Evolutionary conservation across 495 filamentous ascomycete genomes (phyloP), one percentile per base, ranked within the genome.

Genomic region (Niebla homalea): DNA sequence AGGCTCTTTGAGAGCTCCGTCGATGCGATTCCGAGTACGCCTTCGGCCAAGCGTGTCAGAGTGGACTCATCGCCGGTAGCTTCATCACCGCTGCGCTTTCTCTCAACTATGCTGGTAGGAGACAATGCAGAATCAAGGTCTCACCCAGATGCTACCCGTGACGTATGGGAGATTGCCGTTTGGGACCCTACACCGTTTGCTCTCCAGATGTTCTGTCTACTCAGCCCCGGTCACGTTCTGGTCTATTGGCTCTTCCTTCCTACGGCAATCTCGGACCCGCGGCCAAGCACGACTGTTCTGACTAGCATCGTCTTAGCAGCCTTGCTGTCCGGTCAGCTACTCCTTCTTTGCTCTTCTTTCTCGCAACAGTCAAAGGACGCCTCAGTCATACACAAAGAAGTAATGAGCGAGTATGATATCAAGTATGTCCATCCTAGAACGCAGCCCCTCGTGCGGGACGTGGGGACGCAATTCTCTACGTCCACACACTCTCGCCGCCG

Each of bases 381-480:
- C 1, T 73, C 79, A 0, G 67, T 97, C 23, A 84, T 97, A 46
- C 84, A 92, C 46, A 89, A 84, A 54, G 87, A 95, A 64, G 89
- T 98, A 6, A 67, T 96, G 68, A 80, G 87, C 61, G 92, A 98
- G 67, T 98, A 98, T 65, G 87, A 98, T 64, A 84, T 79, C 43
- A 97, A 97, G 71, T 94, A 78, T 54, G 92, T 98, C 2, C 87
- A 93, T 61, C 92, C 93, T 10, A 73, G 81, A n/a, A 77, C 93
- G 8, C 83, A 90, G 51, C 81, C 78, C 10, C 72, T 83, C 16
- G 81, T 85, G 58, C 78, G 92, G 53, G 87, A 97, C 61, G 89
- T 92, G 5, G 84, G 77, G 10, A 88, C 80, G 0, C 89, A 96
- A 58, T 77, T 79, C 38, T 71, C 75, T 0, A 63, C 54, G 7